Conservation (phyloP, 2,329 filamentous ascomycete genomes). For the Ophiostoma quercus region DNA sequence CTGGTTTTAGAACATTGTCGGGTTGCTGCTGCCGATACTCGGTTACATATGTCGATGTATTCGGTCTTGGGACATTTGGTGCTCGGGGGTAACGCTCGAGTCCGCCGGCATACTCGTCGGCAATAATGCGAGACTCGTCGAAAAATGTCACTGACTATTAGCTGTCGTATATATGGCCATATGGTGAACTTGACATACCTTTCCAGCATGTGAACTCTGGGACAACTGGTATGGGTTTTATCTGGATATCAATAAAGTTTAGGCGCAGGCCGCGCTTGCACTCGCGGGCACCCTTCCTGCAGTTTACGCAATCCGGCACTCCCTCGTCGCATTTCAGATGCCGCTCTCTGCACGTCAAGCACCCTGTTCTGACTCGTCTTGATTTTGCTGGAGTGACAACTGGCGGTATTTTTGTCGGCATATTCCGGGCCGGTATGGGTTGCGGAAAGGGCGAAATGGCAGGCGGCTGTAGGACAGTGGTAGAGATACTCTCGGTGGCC, state of each 20-base stretch:
- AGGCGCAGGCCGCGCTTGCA: slow-evolving; percentile 83
- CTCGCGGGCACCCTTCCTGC: slow-evolving; percentile 75
- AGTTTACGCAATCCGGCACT: slow-evolving; percentile 63
- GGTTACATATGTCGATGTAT: slow-evolving; percentile 31
- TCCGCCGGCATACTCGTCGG: slow-evolving; percentile 82
- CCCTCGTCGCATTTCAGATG: slow-evolving; percentile 90
- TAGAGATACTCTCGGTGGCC: neutral
- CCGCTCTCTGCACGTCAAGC: slow-evolving; percentile 80
- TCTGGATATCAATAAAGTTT: slow-evolving; percentile 84
- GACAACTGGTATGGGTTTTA: slow-evolving; percentile 61
- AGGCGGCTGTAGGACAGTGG: neutral
- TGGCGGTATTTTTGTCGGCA: slow-evolving; percentile 3
- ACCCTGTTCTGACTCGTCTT: slow-evolving; percentile 62
- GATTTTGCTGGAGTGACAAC: slow-evolving; percentile 19
- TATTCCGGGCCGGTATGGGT: neutral
- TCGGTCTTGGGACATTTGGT: slow-evolving; percentile 37
- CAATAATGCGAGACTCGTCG: slow-evolving; percentile 85
- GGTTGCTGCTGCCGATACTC: neutral
- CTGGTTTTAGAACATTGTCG: neutral
- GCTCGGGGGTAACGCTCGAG: slow-evolving; percentile 59
- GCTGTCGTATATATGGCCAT: neutral
- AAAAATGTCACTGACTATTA: slow-evolving; percentile 60
- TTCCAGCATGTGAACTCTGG: slow-evolving; percentile 60
- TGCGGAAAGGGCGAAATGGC: slow-evolving; percentile 32
- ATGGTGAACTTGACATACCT: slow-evolving; percentile 36